A percentile compares a stretch with the other conserved stretches of the same genome.
Evolutionary conservation across 2,329 filamentous ascomycete species (phyloP).

Genomic region (Tetracladium maxilliforme): DNA sequence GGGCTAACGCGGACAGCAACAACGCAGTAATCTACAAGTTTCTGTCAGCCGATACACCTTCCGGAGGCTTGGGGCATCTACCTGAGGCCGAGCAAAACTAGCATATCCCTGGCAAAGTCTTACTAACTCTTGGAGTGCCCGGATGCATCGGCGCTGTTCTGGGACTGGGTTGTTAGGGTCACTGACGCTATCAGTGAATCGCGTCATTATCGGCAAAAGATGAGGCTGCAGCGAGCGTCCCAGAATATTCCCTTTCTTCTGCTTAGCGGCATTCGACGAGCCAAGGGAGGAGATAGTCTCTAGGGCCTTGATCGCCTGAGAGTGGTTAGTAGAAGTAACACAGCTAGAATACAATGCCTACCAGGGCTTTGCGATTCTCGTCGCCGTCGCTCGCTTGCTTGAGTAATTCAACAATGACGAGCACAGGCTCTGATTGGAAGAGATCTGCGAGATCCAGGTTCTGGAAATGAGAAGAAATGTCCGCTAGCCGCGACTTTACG

Average conservation of each 20-base stretch:
- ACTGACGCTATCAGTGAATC: conserved; percentile 67
- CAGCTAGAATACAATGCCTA: conserved; percentile 23
- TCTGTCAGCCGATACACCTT: too few relatives aligned
- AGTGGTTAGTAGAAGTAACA: conserved; percentile 2
- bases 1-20: conserved; percentile 67
- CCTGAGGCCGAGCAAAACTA: conserved; percentile 72
- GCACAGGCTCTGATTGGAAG: conserved; percentile 59
- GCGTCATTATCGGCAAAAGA: conserved; percentile 73
- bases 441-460: conserved; percentile 51
- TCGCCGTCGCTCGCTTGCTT: conserved; percentile 61
- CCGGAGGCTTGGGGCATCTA: too few relatives aligned
- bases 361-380: conserved; percentile 37
- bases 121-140: conserved; percentile 80
- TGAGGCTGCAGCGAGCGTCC: conserved; percentile 69
- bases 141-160: conserved; percentile 67
- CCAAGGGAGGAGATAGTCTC: conserved; percentile 27
- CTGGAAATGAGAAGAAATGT: conserved; percentile 57
- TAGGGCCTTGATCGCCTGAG: too few relatives aligned
- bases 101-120: conserved; percentile 58
- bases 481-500: conserved; percentile 52
- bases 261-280: conserved; percentile 28
- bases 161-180: conserved; percentile 37
- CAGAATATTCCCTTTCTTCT: conserved; percentile 41
- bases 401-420: conserved; percentile 67
- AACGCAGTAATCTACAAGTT: too few relatives aligned